phyloP scores from a whole-genome alignment of 805 yeast genomes.

The Yarrowia deformans region DNA sequence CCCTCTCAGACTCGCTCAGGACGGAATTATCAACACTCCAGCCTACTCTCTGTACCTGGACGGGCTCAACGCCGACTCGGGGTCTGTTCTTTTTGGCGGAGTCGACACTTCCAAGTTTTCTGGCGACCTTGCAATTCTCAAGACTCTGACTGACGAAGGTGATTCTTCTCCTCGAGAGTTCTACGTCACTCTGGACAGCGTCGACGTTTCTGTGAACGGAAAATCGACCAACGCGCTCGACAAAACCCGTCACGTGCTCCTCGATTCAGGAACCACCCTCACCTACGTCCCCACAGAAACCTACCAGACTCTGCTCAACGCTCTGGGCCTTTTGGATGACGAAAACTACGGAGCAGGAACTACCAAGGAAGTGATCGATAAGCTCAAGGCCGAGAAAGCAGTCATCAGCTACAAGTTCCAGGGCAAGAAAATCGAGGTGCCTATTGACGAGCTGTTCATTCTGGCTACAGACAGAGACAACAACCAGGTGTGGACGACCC shows the following conservation, averaged over 20 bases:
- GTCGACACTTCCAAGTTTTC: conserved; percentile 66
- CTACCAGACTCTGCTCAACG: conserved; percentile 4
- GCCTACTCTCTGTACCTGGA: conserved; percentile 61
- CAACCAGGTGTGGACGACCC: not conserved
- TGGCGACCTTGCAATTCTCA: conserved; percentile 54
- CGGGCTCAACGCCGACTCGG: conserved; percentile 50
- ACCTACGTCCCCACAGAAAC: conserved; percentile 17
- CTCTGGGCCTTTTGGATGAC: conserved; percentile 37
- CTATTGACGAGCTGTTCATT: not conserved
- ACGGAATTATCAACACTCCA: conserved; percentile 53
- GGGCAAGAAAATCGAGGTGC: conserved; percentile 17
- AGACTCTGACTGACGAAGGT: conserved; percentile 41
- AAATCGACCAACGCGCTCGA: conserved; percentile 47
- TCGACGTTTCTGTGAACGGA: conserved; percentile 46
- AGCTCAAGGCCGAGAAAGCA: conserved; percentile 9
- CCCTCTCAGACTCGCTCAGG: conserved; percentile 49
- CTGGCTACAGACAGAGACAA: not conserved
- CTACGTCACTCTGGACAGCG: conserved; percentile 11
- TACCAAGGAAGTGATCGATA: not conserved
- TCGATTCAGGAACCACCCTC: conserved; percentile 45
- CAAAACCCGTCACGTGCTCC: conserved; percentile 64
- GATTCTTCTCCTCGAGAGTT: not conserved
- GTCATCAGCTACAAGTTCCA: conserved; percentile 26
- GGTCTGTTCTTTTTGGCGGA: conserved; percentile 69
- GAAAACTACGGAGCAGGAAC: conserved; percentile 7